These are phyloP conservation scores for Globisporangium canariense DNA, from an alignment of 352 stramenopile species.

Conservation along the genomic window DNA sequence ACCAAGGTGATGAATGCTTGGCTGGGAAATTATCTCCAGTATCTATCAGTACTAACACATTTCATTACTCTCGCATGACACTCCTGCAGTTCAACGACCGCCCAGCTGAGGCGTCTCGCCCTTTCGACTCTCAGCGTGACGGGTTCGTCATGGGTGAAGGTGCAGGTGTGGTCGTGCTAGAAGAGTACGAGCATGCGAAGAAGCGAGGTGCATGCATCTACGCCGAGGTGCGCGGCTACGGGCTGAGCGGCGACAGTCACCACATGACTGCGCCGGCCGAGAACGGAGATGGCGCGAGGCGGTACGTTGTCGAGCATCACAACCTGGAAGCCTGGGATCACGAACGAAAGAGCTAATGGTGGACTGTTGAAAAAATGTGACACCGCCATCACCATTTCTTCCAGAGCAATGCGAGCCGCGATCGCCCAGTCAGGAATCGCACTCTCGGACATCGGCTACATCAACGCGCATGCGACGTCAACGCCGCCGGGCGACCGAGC, in stretches of 20 bases:
- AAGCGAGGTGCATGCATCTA: constrained; percentile 92
- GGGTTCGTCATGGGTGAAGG: constrained; percentile 97
- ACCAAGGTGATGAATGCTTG: constrained; percentile 55
- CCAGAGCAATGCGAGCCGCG: constrained; percentile 90
- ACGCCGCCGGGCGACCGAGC: constrained; percentile 96
- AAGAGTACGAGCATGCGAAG: constrained; percentile 91
- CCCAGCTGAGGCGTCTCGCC: constrained; percentile 85
- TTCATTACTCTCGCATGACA: neutral
- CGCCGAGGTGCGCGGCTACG: constrained; percentile 94
- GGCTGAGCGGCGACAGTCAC: constrained; percentile 94
- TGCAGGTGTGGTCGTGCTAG: constrained; percentile 61
- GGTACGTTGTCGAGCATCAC: constrained; percentile 18
- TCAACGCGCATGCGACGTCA: constrained; percentile 98
- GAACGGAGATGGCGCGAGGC: constrained; percentile 58
- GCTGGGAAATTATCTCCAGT: neutral
- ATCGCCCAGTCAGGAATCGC: constrained; percentile 72
- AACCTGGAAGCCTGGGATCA: neutral
- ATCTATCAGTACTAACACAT: neutral
- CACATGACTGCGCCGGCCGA: constrained; percentile 86
- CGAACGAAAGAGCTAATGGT: neutral
- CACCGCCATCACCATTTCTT: constrained; percentile 15
- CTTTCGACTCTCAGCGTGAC: constrained; percentile 94
- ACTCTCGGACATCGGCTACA: constrained; percentile 92
- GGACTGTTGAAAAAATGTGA: constrained; percentile 23
- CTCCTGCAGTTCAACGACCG: constrained; percentile 90